These are phyloP conservation scores for Hordeum pubiflorum DNA, from an alignment of 202 grass and related monocot species.

Conservation along the genomic window DNA sequence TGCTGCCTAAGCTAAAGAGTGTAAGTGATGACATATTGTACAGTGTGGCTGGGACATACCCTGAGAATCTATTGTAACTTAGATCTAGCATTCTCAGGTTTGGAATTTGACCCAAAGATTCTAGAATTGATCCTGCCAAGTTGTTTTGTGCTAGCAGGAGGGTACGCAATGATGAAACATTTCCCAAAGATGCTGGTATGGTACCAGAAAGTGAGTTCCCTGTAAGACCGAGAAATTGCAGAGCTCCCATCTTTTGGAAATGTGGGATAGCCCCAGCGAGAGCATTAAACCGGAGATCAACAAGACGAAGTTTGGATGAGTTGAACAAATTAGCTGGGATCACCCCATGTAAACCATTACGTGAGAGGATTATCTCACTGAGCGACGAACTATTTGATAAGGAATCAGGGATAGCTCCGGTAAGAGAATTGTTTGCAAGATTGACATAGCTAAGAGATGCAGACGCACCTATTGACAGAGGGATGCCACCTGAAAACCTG, in stretches of 20 bases:
- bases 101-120: slow-evolving; percentile 1
- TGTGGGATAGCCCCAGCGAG: slow-evolving; percentile 6
- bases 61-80: background rate
- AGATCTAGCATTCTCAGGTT: background rate
- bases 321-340: slow-evolving; percentile 31
- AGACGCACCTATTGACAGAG: slow-evolving; percentile 16
- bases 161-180: slow-evolving; percentile 22
- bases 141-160: slow-evolving; percentile 8
- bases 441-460: slow-evolving; percentile 8
- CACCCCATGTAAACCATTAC: slow-evolving; percentile 24
- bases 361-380: background rate
- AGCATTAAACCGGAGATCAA: no score
- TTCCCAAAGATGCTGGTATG: slow-evolving; percentile 25
- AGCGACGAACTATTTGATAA: slow-evolving; percentile 21
- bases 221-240: slow-evolving; percentile 12
- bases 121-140: background rate
- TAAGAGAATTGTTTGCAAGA: slow-evolving; percentile 24
- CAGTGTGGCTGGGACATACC: background rate
- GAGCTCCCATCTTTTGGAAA: background rate
- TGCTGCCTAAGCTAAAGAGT: no score
- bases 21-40: no score
- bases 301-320: slow-evolving; percentile 20
- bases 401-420: slow-evolving; percentile 29
- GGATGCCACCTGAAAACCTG: slow-evolving; percentile 28
- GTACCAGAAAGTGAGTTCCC: slow-evolving; percentile 8